A percentile compares a stretch with the other conserved stretches of the same genome.
Conservation (phyloP, 2,329 filamentous ascomycete genomes). For the Pseudogymnoascus sp. region DNA sequence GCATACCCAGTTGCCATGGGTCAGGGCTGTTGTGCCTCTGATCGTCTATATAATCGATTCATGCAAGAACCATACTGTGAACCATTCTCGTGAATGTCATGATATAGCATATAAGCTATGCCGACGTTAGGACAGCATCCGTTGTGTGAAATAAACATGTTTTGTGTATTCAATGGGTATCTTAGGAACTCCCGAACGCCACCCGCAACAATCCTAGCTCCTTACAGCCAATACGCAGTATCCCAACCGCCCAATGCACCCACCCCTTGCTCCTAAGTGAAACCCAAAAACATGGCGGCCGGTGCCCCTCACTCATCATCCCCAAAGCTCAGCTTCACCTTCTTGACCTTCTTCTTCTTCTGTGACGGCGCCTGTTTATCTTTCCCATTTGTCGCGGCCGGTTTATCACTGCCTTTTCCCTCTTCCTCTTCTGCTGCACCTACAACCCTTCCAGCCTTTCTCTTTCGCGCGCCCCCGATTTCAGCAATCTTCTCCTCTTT, state of each 20-base stretch:
- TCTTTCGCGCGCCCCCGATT: conserved; percentile 45
- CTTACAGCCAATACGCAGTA: neutral
- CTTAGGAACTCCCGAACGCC: conserved; percentile 2
- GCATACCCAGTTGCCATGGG: neutral
- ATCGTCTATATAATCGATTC: no score
- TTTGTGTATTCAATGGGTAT: neutral
- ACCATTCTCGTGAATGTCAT: neutral
- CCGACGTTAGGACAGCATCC: neutral
- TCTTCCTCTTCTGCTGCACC: conserved; percentile 25
- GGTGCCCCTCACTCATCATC: conserved; percentile 41
- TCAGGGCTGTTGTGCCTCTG: neutral
- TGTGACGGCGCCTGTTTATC: conserved; percentile 17
- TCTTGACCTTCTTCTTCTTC: conserved; percentile 39
- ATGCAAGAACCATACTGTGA: neutral
- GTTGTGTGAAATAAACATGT: neutral
- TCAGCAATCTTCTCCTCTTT: conserved; percentile 33
- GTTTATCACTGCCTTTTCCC: conserved; percentile 14
- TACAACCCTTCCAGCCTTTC: conserved; percentile 47
- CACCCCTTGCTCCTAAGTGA: neutral
- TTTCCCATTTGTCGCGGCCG: neutral
- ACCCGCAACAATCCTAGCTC: neutral
- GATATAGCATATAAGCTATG: neutral
- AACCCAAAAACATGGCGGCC: neutral
- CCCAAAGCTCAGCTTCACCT: conserved; percentile 62
- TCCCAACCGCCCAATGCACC: neutral